phyloP scores from a whole-genome alignment of 805 yeast genomes.

The Huiozyma naganishii region DNA sequence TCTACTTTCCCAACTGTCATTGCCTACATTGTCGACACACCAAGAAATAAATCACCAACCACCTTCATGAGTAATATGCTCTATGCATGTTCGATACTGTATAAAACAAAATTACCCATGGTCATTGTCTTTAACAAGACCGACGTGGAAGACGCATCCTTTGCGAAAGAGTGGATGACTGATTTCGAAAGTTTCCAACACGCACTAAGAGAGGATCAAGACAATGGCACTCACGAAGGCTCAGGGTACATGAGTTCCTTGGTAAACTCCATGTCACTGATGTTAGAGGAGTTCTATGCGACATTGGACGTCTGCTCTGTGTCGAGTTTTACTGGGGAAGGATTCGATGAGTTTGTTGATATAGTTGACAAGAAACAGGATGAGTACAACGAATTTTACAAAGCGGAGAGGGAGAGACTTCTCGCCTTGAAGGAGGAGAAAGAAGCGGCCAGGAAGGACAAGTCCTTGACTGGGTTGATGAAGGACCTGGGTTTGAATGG shows the following conservation, averaged over 20 bases:
- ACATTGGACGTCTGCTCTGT: conserved; percentile 89
- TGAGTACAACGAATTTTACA: conserved; percentile 76
- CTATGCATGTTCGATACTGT: conserved; percentile 92
- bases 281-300: conserved; percentile 92
- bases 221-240: conserved; percentile 40
- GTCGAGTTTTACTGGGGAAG: conserved; percentile 86
- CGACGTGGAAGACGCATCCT: conserved; percentile 73
- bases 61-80: conserved; percentile 98
- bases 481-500: conserved; percentile 67
- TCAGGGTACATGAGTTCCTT: conserved; percentile 92
- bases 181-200: conserved; percentile 88
- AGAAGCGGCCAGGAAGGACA: conserved; percentile 61
- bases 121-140: conserved; percentile 91
- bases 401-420: conserved; percentile 76
- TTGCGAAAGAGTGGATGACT: conserved; percentile 94
- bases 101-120: conserved; percentile 95
- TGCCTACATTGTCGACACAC: conserved; percentile 94
- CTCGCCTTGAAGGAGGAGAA: conserved; percentile 64
- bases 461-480: conserved; percentile 63
- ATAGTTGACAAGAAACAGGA: conserved; percentile 79
- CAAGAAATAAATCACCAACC: conserved; percentile 86
- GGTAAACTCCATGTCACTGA: conserved; percentile 88
- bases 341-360: conserved; percentile 81
- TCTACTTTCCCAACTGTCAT: conserved; percentile 90
- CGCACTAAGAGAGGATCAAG: conserved; percentile 60